Conservation (phyloP, 83 land plant species). For the Picea abies region DNA sequence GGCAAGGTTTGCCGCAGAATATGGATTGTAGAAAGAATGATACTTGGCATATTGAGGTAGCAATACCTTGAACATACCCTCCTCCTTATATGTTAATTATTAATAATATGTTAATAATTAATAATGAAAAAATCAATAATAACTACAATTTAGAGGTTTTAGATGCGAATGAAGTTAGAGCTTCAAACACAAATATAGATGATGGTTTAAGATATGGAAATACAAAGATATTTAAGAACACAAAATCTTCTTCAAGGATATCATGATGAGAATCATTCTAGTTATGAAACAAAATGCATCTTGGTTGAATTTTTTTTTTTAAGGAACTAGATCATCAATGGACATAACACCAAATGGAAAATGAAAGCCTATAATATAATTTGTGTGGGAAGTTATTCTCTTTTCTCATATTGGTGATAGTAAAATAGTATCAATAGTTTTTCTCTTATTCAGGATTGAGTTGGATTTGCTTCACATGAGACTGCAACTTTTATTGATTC, state of each 20-base stretch:
- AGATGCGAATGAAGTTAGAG: not conserved
- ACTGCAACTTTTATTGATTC: too few species aligned
- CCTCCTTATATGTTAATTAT: constrained; percentile 18
- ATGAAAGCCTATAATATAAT: not conserved
- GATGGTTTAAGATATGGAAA: not conserved
- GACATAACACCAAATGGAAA: not conserved
- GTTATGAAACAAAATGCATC: constrained; percentile 14
- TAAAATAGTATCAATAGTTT: too few species aligned
- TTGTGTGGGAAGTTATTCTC: too few species aligned
- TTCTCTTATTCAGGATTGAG: too few species aligned
- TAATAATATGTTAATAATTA: too few species aligned
- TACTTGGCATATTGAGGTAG: constrained; percentile 80
- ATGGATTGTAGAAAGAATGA: constrained; percentile 31
- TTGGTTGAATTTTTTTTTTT: too few species aligned
- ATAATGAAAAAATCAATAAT: constrained; percentile 35
- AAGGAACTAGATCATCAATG: not conserved
- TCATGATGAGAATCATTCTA: constrained; percentile 2
- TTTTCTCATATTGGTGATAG: too few species aligned
- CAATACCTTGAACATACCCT: constrained; percentile 38
- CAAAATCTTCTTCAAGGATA: not conserved
- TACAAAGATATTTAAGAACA: not conserved
- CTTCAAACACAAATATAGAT: not conserved
- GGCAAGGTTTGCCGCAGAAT: constrained; percentile 39
- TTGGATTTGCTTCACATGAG: too few species aligned
- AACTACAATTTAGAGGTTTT: constrained; percentile 31